Evolutionary conservation across 805 yeast genomes (phyloP).

Genomic region (Debaryomyces hansenii): DNA sequence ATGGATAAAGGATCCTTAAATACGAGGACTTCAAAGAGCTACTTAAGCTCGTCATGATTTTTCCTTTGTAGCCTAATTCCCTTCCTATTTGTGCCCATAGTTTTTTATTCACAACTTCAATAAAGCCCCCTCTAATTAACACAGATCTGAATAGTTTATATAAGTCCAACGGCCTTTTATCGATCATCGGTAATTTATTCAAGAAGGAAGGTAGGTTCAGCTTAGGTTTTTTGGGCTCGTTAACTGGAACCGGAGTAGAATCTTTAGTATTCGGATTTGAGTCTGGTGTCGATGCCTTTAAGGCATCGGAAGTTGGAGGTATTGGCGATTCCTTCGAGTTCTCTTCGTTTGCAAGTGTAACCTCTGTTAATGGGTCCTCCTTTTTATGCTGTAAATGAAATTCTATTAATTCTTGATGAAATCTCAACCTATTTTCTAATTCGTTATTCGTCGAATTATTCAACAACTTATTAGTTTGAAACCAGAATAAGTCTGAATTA

Average conservation of each 20-base stretch:
- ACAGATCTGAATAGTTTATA: constrained; percentile 60
- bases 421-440: constrained; percentile 42
- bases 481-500: constrained; percentile 51
- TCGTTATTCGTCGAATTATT: constrained; percentile 46
- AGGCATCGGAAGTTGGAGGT: neutral
- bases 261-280: neutral
- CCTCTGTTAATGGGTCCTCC: neutral
- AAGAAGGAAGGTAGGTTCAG: constrained; percentile 8
- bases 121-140: constrained; percentile 64
- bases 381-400: constrained; percentile 29
- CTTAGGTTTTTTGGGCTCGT: constrained; percentile 3
- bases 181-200: constrained; percentile 61
- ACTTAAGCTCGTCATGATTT: constrained; percentile 68
- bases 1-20: constrained; percentile 39
- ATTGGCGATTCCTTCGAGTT: neutral
- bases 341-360: neutral
- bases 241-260: neutral
- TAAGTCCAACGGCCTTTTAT: constrained; percentile 64
- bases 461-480: constrained; percentile 49
- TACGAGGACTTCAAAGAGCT: constrained; percentile 65
- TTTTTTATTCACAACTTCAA: constrained; percentile 60
- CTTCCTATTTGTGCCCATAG: constrained; percentile 84
- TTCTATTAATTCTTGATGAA: constrained; percentile 46
- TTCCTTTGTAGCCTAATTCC: constrained; percentile 74
- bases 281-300: neutral